Conservation (phyloP, 371 early-diverging fungal species). For the Apophysomyces sp. region DNA sequence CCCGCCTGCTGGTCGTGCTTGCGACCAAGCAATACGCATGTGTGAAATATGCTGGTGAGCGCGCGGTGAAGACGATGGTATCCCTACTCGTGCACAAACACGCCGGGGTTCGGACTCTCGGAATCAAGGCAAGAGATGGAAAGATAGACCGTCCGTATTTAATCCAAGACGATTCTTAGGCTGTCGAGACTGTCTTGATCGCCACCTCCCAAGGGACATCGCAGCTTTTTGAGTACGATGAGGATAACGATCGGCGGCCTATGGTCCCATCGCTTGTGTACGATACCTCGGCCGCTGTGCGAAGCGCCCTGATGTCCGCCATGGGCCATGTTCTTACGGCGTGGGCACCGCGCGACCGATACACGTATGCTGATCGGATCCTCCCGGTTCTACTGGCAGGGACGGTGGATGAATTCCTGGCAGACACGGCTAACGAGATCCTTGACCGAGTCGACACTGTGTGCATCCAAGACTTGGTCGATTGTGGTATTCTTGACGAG, state of each 20-base stretch:
- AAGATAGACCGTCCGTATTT: neutral
- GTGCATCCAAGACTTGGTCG: constrained; percentile 26
- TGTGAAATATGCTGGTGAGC: constrained; percentile 28
- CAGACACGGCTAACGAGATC: constrained; percentile 10
- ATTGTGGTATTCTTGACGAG: constrained; percentile 18
- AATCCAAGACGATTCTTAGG: neutral
- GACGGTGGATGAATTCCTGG: constrained; percentile 24
- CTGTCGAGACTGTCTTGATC: constrained; percentile 13
- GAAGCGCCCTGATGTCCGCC: constrained; percentile 13
- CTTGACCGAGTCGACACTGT: constrained; percentile 12
- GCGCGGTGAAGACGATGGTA: constrained; percentile 11
- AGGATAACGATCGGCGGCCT: constrained; percentile 8
- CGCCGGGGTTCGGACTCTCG: constrained; percentile 23
- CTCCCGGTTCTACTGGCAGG: constrained; percentile 28
- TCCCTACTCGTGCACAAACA: constrained; percentile 27
- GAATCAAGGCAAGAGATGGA: constrained; percentile 21
- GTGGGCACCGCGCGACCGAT: constrained; percentile 29
- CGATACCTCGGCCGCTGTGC: constrained; percentile 29
- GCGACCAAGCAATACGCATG: constrained; percentile 10
- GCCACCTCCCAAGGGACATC: constrained; percentile 16
- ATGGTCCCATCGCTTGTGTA: constrained; percentile 20
- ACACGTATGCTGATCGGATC: constrained; percentile 24
- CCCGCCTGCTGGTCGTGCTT: constrained; percentile 7
- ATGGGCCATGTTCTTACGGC: constrained; percentile 16
- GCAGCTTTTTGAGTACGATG: constrained; percentile 17